Percentiles rank a stretch among this genome's conserved stretches.
These are phyloP conservation scores for Gossypium ekmanianum DNA, from an alignment of 345 rosid genomes.

Conservation along the genomic window DNA sequence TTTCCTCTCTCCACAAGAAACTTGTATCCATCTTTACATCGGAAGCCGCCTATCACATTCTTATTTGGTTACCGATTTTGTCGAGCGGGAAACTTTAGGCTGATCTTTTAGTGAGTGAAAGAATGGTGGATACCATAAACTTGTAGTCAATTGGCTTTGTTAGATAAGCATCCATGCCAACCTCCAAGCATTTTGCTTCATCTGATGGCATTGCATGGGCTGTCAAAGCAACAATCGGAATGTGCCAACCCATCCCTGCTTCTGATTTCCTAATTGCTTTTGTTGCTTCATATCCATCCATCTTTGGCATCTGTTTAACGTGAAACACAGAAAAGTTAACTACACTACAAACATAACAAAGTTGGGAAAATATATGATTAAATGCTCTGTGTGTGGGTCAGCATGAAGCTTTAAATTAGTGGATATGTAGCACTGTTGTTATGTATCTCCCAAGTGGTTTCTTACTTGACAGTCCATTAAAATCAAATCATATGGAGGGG, in stretches of 20 bases:
- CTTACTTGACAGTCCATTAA: slow-evolving; percentile 96
- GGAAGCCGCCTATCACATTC: background rate
- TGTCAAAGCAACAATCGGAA: slow-evolving; percentile 75
- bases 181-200: slow-evolving; percentile 66
- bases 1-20: background rate
- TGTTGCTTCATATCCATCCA: slow-evolving; percentile 91
- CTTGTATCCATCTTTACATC: background rate
- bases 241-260: slow-evolving; percentile 26
- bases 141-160: slow-evolving; percentile 93
- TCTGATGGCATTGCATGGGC: slow-evolving; percentile 82
- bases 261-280: slow-evolving; percentile 66
- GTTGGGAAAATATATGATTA: background rate
- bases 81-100: slow-evolving; percentile 9
- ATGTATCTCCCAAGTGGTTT: background rate
- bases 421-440: slow-evolving; percentile 35
- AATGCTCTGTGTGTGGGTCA: background rate
- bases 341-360: background rate
- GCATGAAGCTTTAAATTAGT: background rate
- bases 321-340: background rate
- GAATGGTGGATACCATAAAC: slow-evolving; percentile 88
- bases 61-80: background rate
- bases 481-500: slow-evolving; percentile 65
- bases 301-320: slow-evolving; percentile 66
- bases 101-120: slow-evolving; percentile 51
- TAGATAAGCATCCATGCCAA: slow-evolving; percentile 94